A percentile compares a stretch with the other conserved stretches of the same genome.
Conservation (phyloP, 768 basidiomycete genomes). For the Boletus rex-veris region DNA sequence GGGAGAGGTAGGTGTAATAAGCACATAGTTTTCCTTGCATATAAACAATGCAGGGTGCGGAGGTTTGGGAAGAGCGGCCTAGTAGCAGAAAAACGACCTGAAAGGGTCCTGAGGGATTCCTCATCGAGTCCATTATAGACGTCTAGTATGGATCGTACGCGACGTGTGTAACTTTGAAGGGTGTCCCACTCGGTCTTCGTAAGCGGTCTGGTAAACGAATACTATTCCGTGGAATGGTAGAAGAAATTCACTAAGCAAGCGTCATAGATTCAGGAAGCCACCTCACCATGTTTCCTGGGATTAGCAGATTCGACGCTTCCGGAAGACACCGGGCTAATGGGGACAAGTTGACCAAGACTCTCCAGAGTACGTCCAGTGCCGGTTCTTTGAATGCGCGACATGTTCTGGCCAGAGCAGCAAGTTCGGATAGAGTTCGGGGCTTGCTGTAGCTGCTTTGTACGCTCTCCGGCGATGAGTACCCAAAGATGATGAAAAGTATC, state of each 20-base stretch:
- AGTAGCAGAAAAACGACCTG: neutral
- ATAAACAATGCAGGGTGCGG: neutral
- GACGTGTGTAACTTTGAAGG: neutral
- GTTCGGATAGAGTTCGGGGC: too few relatives aligned
- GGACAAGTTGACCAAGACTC: neutral
- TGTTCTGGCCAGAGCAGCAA: neutral
- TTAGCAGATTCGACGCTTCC: neutral
- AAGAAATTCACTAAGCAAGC: neutral
- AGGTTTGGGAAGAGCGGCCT: neutral
- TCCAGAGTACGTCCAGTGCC: neutral
- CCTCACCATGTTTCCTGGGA: too few relatives aligned
- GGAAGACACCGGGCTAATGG: neutral
- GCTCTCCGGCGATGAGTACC: neutral
- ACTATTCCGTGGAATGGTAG: neutral
- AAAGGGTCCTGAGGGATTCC: neutral
- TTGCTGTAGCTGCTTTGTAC: neutral
- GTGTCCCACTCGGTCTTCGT: neutral
- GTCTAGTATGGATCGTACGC: neutral
- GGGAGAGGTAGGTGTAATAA: neutral
- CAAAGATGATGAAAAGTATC: too few relatives aligned
- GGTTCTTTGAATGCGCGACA: slow-evolving; percentile 1
- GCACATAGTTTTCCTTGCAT: neutral
- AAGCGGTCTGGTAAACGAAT: neutral
- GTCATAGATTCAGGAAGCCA: neutral
- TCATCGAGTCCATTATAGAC: neutral